Conservation (phyloP, 2,329 filamentous ascomycete genomes). For the Hirsutella rhossiliensis region DNA sequence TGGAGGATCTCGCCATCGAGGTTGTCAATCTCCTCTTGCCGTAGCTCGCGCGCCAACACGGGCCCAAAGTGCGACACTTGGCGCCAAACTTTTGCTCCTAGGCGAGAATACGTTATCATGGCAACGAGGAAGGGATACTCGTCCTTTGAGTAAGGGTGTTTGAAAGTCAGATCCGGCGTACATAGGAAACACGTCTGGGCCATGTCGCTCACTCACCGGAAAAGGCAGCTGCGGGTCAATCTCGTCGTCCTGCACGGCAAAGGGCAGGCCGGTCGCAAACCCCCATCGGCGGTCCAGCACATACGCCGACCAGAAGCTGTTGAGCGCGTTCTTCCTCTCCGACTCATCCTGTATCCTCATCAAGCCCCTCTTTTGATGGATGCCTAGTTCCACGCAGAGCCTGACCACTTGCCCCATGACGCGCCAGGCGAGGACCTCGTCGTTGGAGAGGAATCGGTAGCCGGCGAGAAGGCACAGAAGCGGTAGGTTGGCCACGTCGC, state of each 20-base stretch:
- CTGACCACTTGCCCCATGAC: slow-evolving; percentile 74
- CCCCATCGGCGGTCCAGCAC: slow-evolving; percentile 79
- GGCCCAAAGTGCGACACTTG: slow-evolving; percentile 60
- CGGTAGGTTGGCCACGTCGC: slow-evolving; percentile 34
- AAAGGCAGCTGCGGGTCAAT: slow-evolving; percentile 70
- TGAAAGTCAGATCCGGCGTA: background rate
- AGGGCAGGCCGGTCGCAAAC: slow-evolving; percentile 80
- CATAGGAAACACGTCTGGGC: no score
- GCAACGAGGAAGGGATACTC: slow-evolving; percentile 60
- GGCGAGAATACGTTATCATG: slow-evolving; percentile 75
- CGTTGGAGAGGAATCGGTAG: slow-evolving; percentile 76
- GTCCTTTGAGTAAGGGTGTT: slow-evolving; percentile 23
- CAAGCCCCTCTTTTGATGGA: slow-evolving; percentile 70
- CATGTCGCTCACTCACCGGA: slow-evolving; percentile 44
- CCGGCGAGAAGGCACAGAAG: slow-evolving; percentile 40
- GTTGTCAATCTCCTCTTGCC: slow-evolving; percentile 63
- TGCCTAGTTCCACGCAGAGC: slow-evolving; percentile 67
- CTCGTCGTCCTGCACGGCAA: slow-evolving; percentile 73
- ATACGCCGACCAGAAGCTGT: slow-evolving; percentile 79
- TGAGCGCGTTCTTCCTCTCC: slow-evolving; percentile 54
- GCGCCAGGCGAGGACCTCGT: slow-evolving; percentile 78
- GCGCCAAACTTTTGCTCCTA: slow-evolving; percentile 79
- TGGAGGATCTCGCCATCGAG: slow-evolving; percentile 75
- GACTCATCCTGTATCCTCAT: slow-evolving; percentile 55
- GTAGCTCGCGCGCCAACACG: slow-evolving; percentile 48